phyloP scores from a whole-genome alignment of 208 protist species.

The Acanthamoeba royreba region DNA sequence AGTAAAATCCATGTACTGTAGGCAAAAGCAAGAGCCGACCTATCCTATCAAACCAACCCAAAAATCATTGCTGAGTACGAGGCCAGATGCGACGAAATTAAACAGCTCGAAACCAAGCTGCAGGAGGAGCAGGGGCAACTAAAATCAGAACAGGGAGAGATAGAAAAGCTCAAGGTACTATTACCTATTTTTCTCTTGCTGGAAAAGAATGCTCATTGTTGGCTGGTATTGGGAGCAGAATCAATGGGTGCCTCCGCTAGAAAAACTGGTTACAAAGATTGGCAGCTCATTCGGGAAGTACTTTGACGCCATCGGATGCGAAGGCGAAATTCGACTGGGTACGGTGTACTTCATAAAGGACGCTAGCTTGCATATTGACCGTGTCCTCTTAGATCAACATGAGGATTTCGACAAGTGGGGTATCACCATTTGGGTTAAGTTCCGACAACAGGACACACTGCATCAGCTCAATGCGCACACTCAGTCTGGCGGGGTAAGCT shows the following conservation, averaged over 20 bases:
- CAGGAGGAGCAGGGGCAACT: neutral
- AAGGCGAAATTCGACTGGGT: conserved; percentile 59
- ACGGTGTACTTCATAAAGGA: neutral
- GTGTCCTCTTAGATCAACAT: neutral
- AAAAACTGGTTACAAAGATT: conserved; percentile 45
- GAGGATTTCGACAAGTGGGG: conserved; percentile 66
- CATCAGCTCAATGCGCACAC: conserved; percentile 53
- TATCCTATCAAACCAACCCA: conserved; percentile 45
- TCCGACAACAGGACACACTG: conserved; percentile 52
- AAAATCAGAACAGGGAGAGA: neutral
- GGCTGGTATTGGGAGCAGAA: neutral
- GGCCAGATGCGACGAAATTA: conserved; percentile 52
- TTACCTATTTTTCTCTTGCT: too few relatives aligned
- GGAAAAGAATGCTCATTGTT: neutral
- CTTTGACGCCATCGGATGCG: conserved; percentile 61
- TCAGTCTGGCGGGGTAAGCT: conserved; percentile 63
- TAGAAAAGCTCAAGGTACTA: conserved; percentile 24
- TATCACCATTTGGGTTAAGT: conserved; percentile 69
- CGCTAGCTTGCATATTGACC: too few relatives aligned
- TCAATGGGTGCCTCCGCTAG: conserved; percentile 46
- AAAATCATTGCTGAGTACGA: conserved; percentile 59
- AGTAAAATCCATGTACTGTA: too few relatives aligned
- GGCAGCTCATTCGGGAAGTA: conserved; percentile 54
- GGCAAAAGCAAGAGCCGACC: neutral
- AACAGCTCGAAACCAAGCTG: neutral